phyloP scores from a whole-genome alignment of 208 protist genomes.

The Acanthamoeba culbertsoni region DNA sequence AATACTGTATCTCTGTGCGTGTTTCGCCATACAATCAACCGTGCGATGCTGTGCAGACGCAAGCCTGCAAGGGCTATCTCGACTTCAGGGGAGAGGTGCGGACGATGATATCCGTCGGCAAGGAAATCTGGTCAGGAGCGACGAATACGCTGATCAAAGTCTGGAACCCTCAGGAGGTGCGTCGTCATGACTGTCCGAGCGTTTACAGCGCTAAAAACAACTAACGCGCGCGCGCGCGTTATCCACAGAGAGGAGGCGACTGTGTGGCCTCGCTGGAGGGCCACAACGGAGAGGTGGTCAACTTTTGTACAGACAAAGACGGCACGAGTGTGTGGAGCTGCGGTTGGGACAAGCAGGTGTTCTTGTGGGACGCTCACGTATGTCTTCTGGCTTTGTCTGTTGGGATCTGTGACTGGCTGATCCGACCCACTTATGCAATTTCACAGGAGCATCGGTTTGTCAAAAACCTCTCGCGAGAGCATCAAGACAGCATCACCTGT shows the following conservation, averaged over 20 bases:
- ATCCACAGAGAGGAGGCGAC: not conserved
- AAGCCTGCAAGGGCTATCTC: conserved; percentile 40
- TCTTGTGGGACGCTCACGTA: conserved; percentile 19
- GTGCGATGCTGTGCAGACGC: not conserved
- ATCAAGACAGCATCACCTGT: conserved; percentile 6
- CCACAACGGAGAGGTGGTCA: conserved; percentile 23
- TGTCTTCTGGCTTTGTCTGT: not conserved
- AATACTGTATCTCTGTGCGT: too few species aligned
- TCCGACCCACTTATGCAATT: not conserved
- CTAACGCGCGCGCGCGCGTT: not conserved
- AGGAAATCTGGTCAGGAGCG: conserved; percentile 26
- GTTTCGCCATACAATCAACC: not conserved
- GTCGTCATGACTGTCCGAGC: too few species aligned
- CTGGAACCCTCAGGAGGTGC: conserved; percentile 35
- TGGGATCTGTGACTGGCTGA: not conserved
- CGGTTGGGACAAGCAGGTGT: conserved; percentile 53
- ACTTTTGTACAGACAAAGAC: conserved; percentile 53
- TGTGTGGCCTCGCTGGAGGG: conserved; percentile 19
- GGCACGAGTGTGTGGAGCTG: conserved; percentile 47
- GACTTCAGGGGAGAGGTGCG: conserved; percentile 9
- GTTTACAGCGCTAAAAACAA: not conserved
- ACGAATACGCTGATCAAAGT: conserved; percentile 34
- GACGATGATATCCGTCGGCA: conserved; percentile 16
- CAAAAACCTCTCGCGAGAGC: not conserved
- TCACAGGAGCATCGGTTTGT: not conserved